Base-by-base conservation (phyloP, 2,329 filamentous ascomycete genomes). In the Neurospora sp. region DNA sequence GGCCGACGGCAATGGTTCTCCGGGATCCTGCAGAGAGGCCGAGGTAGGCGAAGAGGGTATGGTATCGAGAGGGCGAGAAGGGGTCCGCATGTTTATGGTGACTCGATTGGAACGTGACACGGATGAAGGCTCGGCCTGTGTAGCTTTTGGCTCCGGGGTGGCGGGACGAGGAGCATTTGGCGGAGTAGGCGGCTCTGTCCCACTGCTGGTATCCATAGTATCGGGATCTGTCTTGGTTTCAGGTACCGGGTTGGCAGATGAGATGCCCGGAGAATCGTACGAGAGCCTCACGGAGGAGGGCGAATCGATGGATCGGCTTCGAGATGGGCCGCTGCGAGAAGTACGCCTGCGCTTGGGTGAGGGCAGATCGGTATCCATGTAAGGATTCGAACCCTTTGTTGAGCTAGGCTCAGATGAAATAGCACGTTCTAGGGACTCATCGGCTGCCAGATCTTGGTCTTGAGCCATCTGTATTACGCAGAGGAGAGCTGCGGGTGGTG, bases 331-430 rank as follows among this genome's bases (percentile, higher is more conserved):
- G 69, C 84, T 84, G 68, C 83, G 80, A 15, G 87, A 89, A 38
- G 87, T 88, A 74, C 88, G 85, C 72, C 86, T 87, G 68, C 88
- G 86, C 78, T 90, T 90, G 73, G 88, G 83, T 69, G 87, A 83
- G 57, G 84, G 82, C 66, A 80, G 76, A 73, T 87, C 85, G 77
- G 79, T 81, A 79, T 89, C 87, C 80, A 88, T 84, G 77, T 89
- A 90, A 52, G 88, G 88, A 73, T 90, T 89, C 68, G 86, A 86
- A 72, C 88, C 85, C 52, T 62, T 62, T 74, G 85, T 87, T 76
- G 87, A 86, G 79, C 84, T 84, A 78, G 86, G 85, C 82, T 90
- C 88, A 79, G 86, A 85, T 76, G 87, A 89, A 80, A 83, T 82
- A 77, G 85, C 84, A 80, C 86, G 85, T 81, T 87, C 85, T 83